These are phyloP conservation scores for Alternaria sp. DNA, from an alignment of 2,329 filamentous ascomycete species.

Conservation along the genomic window DNA sequence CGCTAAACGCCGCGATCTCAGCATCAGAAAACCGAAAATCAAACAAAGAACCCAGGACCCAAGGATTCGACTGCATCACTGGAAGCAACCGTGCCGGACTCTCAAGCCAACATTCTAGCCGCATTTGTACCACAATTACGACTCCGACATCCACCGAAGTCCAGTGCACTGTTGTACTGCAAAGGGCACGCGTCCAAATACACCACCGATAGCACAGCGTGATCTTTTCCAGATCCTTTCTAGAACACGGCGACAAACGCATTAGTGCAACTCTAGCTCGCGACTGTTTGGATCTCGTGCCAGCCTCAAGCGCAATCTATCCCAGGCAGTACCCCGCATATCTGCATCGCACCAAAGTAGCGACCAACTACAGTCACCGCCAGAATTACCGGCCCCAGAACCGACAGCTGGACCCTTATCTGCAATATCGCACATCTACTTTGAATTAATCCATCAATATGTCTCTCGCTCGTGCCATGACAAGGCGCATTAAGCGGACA, in stretches of 20 bases:
- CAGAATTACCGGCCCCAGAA: constrained; percentile 41
- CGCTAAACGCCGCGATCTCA: constrained; percentile 39
- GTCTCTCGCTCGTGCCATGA: constrained; percentile 75
- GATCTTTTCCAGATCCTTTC: constrained; percentile 28
- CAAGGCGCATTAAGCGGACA: constrained; percentile 67
- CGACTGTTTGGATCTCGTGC: constrained; percentile 28
- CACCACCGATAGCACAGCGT: constrained; percentile 30
- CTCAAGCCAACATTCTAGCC: constrained; percentile 20
- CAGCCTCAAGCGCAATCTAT: constrained; percentile 40
- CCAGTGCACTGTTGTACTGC: constrained; percentile 33
- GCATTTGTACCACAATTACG: constrained; percentile 37
- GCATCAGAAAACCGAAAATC: constrained; percentile 23
- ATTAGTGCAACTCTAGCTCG: constrained; percentile 22
- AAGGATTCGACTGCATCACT: constrained; percentile 13
- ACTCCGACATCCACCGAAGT: constrained; percentile 26
- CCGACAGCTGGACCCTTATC: constrained; percentile 32
- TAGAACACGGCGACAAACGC: constrained; percentile 28
- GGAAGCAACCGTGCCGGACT: constrained; percentile 13
- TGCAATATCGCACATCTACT: constrained; percentile 34
- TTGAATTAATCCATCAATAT: constrained; percentile 48
- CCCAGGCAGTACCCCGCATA: constrained; percentile 44
- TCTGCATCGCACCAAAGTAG: constrained; percentile 31
- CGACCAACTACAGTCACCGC: constrained; percentile 30
- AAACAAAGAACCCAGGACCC: constrained; percentile 8
- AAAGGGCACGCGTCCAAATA: constrained; percentile 31